A percentile compares a stretch with the other conserved stretches of the same genome.
Evolutionary conservation across 2,329 filamentous ascomycete species (phyloP).

Genomic region (Xylariaceae sp.): DNA sequence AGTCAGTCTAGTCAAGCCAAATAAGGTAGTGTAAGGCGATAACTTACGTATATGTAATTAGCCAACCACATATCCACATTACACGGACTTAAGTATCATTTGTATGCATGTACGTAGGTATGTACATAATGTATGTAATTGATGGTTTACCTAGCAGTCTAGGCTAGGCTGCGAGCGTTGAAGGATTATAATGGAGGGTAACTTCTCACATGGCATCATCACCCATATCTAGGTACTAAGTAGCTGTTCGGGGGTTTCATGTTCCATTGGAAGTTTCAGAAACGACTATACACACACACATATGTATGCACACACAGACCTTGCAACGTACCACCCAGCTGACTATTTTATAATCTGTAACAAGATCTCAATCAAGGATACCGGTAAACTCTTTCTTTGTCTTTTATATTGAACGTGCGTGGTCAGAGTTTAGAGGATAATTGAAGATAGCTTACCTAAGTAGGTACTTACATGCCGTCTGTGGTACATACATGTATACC

Average conservation of each 20-base stretch:
- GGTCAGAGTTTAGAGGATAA: too few relatives aligned
- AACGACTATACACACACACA: constrained; percentile 8
- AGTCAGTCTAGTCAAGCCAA: neutral
- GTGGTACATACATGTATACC: too few relatives aligned
- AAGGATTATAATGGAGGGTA: constrained; percentile 3
- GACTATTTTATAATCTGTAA: too few relatives aligned
- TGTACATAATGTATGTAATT: neutral
- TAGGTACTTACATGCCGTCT: too few relatives aligned
- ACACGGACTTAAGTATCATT: neutral
- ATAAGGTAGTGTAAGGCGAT: neutral
- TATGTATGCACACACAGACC: neutral
- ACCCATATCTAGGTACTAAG: constrained; percentile 18
- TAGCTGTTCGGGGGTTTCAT: constrained; percentile 16
- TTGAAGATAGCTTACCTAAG: too few relatives aligned
- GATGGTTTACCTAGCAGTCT: too few relatives aligned
- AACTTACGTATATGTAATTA: neutral
- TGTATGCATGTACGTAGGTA: neutral
- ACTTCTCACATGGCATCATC: constrained; percentile 25
- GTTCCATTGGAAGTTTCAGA: constrained; percentile 31
- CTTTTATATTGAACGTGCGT: too few relatives aligned
- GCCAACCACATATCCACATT: neutral
- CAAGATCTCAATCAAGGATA: neutral
- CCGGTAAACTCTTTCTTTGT: neutral
- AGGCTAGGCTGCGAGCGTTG: neutral
- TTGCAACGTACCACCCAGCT: constrained; percentile 5